phyloP scores from a whole-genome alignment of 1,284 basidiomycete genomes.

The Pseudozyma sp. region DNA sequence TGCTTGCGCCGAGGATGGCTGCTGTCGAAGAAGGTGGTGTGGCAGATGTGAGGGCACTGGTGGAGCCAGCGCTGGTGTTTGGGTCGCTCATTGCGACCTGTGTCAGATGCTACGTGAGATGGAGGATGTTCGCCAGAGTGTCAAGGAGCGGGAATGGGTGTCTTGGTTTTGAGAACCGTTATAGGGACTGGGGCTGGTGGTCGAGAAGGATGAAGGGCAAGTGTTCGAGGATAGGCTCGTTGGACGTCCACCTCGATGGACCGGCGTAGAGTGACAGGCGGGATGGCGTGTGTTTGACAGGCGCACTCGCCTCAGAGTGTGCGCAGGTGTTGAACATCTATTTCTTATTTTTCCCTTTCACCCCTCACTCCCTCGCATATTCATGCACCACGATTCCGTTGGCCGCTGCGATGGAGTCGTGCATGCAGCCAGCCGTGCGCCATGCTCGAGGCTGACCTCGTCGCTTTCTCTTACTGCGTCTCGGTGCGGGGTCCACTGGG shows the following conservation, averaged over 20 bases:
- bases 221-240: too few relatives aligned
- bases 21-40: constrained; percentile 52
- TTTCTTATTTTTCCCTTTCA: not conserved
- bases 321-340: constrained; percentile 19
- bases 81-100: constrained; percentile 37
- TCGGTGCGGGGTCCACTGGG: too few relatives aligned
- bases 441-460: too few relatives aligned
- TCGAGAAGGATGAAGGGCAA: not conserved
- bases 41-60: constrained; percentile 9
- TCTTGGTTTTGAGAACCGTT: too few relatives aligned
- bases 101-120: not conserved
- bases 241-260: not conserved
- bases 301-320: too few relatives aligned
- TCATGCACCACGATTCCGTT: too few relatives aligned
- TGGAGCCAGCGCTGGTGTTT: constrained; percentile 8
- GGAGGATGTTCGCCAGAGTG: too few relatives aligned
- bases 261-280: too few relatives aligned
- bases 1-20: constrained; percentile 59
- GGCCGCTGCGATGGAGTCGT: too few relatives aligned
- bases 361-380: not conserved
- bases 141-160: too few relatives aligned
- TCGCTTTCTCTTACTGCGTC: too few relatives aligned
- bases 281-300: not conserved
- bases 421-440: too few relatives aligned
- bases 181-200: not conserved